Evolutionary conservation across 2,329 filamentous ascomycete species (phyloP), one percentile per base, ranked within the genome.

Genomic region (Fusarium ambrosium): DNA sequence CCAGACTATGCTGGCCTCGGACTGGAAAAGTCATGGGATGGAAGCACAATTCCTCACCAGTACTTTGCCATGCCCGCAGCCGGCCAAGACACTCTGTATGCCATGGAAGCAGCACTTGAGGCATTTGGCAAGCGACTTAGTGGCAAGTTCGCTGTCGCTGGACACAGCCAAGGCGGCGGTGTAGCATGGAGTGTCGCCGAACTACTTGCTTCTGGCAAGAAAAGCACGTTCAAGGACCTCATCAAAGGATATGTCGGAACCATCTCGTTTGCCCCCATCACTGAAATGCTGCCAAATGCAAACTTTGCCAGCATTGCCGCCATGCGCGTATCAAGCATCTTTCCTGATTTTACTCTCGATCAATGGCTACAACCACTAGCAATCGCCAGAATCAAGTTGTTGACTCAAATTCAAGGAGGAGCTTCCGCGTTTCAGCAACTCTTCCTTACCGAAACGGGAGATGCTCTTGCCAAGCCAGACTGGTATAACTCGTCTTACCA

Each of bases 121-220:
- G 84, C 84, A 0, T 89, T 87, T 64, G 74, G 81, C 0, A 72
- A 77, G 2, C 71, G 78, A 0, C 75, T 85, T 0, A 79, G 70
- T 2, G 68, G 79, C 0, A 75, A 82, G 1, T 89, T 86, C 55
- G 85, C 87, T 4, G 80, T 82, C n/a, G 81, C 85, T 68, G 86
- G 86, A 2, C 85, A 87, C 62, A 86, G 82, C 10, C 85, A 88
- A 73, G 87, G 87, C 9, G 86, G 85, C 9, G 82, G 80, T 0
- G 81, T 81, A 1, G 83, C 84, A 0, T 89, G 87, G 87, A 67
- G 43, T 14, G 63, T 62, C 1, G 70, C 71, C 0, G 71, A 75
- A n/a, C 62, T 76, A 6, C 79, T 83, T 32, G 81, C 75, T 1
- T 43, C 66, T 6, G 63, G 72, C 4, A 76, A 81, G 0, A 41